A percentile compares a stretch with the other conserved stretches of the same genome.
Conservation (phyloP, 129 eudicot species). For the Tagetes erecta region DNA sequence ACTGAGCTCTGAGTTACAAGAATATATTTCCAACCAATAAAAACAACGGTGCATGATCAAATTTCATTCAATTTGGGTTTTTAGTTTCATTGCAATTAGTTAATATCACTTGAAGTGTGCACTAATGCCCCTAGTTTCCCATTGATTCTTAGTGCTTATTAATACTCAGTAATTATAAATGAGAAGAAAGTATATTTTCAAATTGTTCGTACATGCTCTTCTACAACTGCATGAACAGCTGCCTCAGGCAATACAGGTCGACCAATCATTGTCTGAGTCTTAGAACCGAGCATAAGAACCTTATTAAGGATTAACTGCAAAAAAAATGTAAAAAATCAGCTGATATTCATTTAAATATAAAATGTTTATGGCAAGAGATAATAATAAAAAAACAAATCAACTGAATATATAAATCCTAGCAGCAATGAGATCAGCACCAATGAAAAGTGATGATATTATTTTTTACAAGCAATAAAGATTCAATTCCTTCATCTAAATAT, state of each 20-base stretch:
- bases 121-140: background rate
- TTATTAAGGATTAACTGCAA: constrained; percentile 82
- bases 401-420: background rate
- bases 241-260: constrained; percentile 89
- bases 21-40: background rate
- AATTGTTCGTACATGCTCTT: constrained; percentile 81
- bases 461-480: background rate
- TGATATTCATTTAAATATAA: background rate
- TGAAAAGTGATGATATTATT: background rate
- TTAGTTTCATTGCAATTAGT: background rate
- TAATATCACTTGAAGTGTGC: background rate
- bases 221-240: constrained; percentile 91
- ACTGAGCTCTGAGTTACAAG: background rate
- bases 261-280: constrained; percentile 86
- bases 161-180: background rate
- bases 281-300: constrained; percentile 91
- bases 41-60: background rate
- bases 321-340: constrained; percentile 6
- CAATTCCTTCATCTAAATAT: background rate
- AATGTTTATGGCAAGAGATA: background rate
- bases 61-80: background rate
- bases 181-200: background rate
- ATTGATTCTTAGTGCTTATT: background rate
- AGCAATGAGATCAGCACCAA: background rate
- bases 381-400: background rate